Percentiles rank a stretch among this genome's conserved stretches.
Evolutionary conservation across 1,139 yeast genomes (phyloP).

Genomic region (Petasospora fabianii): DNA sequence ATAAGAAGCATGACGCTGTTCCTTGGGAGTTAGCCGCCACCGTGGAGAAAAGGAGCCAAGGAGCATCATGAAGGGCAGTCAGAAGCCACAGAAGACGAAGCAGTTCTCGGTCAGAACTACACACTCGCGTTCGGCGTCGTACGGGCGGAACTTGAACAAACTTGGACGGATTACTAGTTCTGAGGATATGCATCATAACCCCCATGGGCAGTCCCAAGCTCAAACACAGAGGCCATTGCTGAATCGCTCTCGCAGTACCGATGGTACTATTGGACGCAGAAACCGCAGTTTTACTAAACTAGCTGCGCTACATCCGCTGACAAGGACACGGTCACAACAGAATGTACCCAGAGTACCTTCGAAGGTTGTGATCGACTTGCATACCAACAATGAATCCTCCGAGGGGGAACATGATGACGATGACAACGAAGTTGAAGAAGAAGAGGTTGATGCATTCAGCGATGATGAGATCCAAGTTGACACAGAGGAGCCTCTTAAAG

Average conservation of each 20-base stretch:
- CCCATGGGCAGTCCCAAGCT: not conserved
- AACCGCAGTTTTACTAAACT: conserved; percentile 24
- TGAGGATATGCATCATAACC: conserved; percentile 13
- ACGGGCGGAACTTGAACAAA: conserved; percentile 26
- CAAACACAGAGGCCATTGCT: conserved; percentile 17
- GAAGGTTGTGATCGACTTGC: conserved; percentile 23
- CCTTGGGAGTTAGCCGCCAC: no score
- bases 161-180: conserved; percentile 21
- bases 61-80: conserved; percentile 4
- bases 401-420: conserved; percentile 27
- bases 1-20: no score
- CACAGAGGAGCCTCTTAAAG: not conserved
- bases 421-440: conserved; percentile 31
- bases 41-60: not conserved
- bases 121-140: conserved; percentile 25
- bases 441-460: conserved; percentile 35
- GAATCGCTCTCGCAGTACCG: conserved; percentile 25
- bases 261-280: conserved; percentile 16
- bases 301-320: conserved; percentile 20
- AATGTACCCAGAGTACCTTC: conserved; percentile 9
- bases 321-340: conserved; percentile 23
- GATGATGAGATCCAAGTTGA: conserved; percentile 28
- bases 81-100: conserved; percentile 18
- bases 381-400: conserved; percentile 13
- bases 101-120: conserved; percentile 23